Evolutionary conservation across 371 early-diverging fungal species (phyloP), one percentile per base, ranked within the genome.

Genomic region (Batrachochytrium dendrobatidis): DNA sequence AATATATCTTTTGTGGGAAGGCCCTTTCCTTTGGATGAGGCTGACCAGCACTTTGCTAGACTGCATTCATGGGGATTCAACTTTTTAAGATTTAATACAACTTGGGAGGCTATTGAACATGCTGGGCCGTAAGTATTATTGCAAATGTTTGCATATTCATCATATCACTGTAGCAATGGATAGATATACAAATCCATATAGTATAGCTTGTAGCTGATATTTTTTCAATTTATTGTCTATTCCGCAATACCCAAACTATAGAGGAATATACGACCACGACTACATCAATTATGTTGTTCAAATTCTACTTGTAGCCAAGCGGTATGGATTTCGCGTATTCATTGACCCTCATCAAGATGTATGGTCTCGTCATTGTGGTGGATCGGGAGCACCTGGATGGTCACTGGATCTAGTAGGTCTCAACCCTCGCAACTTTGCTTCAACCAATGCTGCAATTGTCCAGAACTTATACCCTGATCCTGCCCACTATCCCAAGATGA

Each of bases 321-420:
- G 73, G 25, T 81, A 86, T 63, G 83, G 83, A 32, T 65, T 73
- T 55, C 31, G 62, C 1, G 62, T 56, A 44, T 67, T 73, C 39
- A 64, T 73, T 28, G 73, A 73, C 55, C 73, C 73, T 1, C 73
- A 73, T 48, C 73, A 71, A 46, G 71, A 71, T 53, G 68, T 65
- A 52, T 74, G 71, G 75, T 65, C 68, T 20, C 59, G 75, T 15
- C 70, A 67, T 49, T 64, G 66, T 15, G 92, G 92, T 10, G 92
- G 91, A 5, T 83, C 84, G 17, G 94, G 94, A 2, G 89, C 89
- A 29, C 94, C 94, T 18, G 81, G 83, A 5, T 93, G 94, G 94
- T 91, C 92, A 3, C 70, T 89, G 43, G 64, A 79, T 30, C 67
- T 87, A 10, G 90, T 79, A n/a, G 94, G 94, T 8, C 70, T 93